A percentile compares a stretch with the other conserved stretches of the same genome.
Conservation (phyloP, 2,329 filamentous ascomycete species). For the Berkeleyomyces rouxiae region DNA sequence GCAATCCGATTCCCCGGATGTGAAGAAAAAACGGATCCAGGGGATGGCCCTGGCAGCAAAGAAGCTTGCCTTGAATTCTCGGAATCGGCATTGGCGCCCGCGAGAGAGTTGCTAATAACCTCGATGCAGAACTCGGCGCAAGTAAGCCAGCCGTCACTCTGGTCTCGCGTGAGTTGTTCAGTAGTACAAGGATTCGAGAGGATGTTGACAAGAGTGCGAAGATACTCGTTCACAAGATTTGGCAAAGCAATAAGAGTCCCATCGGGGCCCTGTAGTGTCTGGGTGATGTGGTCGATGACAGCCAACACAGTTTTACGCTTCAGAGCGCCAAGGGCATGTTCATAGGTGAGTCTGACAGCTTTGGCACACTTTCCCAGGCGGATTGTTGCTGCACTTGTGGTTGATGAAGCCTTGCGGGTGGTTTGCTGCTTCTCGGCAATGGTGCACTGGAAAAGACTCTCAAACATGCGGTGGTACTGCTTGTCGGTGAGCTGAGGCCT, state of each 20-base stretch:
- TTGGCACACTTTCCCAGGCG: slow-evolving; percentile 54
- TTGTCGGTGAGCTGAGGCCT: slow-evolving; percentile 45
- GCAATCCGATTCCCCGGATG: slow-evolving; percentile 6
- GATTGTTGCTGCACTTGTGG: slow-evolving; percentile 31
- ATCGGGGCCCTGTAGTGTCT: slow-evolving; percentile 47
- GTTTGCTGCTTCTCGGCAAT: slow-evolving; percentile 50
- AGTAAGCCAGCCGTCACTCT: slow-evolving; percentile 46
- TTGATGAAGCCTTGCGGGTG: slow-evolving; percentile 35
- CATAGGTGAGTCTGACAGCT: slow-evolving; percentile 54
- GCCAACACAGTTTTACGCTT: slow-evolving; percentile 63
- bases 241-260: slow-evolving; percentile 46
- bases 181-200: slow-evolving; percentile 60
- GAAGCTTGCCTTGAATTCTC: slow-evolving; percentile 18
- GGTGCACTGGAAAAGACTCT: slow-evolving; percentile 57
- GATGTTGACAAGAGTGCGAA: slow-evolving; percentile 55
- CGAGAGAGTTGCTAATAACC: slow-evolving; percentile 37
- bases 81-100: slow-evolving; percentile 22
- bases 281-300: slow-evolving; percentile 65
- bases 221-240: slow-evolving; percentile 53
- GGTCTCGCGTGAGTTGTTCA: slow-evolving; percentile 51
- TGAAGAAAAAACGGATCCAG: slow-evolving; percentile 15
- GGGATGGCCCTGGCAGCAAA: slow-evolving; percentile 30
- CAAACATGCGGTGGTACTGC: slow-evolving; percentile 65
- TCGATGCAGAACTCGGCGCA: slow-evolving; percentile 56
- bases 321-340: slow-evolving; percentile 50